These are phyloP conservation scores for Stenogyne calaminthoides DNA, from an alignment of 305 asterid species.

Conservation along the genomic window DNA sequence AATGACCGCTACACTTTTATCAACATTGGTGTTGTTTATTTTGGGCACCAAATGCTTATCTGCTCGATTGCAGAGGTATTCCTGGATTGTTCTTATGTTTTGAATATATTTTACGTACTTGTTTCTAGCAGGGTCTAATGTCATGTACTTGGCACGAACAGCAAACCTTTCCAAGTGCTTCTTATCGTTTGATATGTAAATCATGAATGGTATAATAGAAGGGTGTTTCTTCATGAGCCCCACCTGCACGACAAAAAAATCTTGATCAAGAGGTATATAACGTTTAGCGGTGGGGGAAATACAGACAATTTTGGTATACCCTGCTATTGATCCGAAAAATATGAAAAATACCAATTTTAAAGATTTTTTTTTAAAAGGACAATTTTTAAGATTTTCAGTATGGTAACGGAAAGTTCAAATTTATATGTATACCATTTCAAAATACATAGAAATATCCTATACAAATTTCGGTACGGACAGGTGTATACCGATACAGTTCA, in stretches of 20 bases:
- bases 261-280: slow-evolving; percentile 13
- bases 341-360: too few species aligned
- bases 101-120: slow-evolving; percentile 95
- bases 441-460: too few species aligned
- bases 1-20: slow-evolving; percentile 89
- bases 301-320: too few species aligned
- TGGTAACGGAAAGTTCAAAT: too few species aligned
- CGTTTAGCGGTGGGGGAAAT: too few species aligned
- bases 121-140: slow-evolving; percentile 92
- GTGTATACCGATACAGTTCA: too few species aligned
- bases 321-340: too few species aligned
- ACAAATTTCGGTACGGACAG: too few species aligned
- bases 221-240: slow-evolving; percentile 99
- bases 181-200: slow-evolving; percentile 89
- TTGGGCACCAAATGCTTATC: slow-evolving; percentile 96
- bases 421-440: too few species aligned
- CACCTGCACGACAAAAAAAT: slow-evolving; percentile 65
- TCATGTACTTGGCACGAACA: slow-evolving; percentile 99
- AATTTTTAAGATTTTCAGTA: too few species aligned
- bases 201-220: slow-evolving; percentile 92
- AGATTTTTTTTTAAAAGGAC: too few species aligned
- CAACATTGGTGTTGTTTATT: slow-evolving; percentile 95
- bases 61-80: slow-evolving; percentile 92
- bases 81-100: slow-evolving; percentile 94
- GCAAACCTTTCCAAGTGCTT: slow-evolving; percentile 97